Evolutionary conservation across 2,329 filamentous ascomycete genomes (phyloP).

Genomic region (Emergomyces pasteurianus): DNA sequence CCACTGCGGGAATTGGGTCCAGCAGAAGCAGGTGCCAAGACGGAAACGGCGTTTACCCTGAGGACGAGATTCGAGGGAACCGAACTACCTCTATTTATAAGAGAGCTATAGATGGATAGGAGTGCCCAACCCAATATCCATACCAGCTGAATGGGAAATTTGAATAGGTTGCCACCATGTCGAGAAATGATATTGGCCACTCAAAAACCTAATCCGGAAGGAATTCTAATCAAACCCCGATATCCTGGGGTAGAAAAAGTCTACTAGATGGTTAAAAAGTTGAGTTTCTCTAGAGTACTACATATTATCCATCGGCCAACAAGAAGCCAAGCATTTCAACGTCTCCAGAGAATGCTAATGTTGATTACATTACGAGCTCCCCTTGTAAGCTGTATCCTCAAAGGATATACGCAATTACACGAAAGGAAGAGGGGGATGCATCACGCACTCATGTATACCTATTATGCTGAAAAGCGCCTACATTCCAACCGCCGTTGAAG

Average conservation of each 20-base stretch:
- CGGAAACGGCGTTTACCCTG: background rate
- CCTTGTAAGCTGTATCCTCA: background rate
- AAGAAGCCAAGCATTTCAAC: background rate
- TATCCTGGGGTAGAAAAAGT: background rate
- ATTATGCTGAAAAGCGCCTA: background rate
- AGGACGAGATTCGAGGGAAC: background rate
- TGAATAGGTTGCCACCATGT: background rate
- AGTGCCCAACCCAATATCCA: background rate
- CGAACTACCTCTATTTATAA: background rate
- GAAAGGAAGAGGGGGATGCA: background rate
- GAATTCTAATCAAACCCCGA: background rate
- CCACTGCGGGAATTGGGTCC: background rate
- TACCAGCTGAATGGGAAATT: background rate
- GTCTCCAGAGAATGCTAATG: background rate
- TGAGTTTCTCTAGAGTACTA: background rate
- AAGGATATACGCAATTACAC: background rate
- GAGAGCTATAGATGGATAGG: background rate
- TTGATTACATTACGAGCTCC: background rate
- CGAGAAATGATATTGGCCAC: background rate
- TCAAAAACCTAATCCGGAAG: background rate
- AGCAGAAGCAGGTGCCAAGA: background rate
- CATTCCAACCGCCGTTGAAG: background rate
- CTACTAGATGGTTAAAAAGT: background rate
- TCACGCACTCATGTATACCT: background rate
- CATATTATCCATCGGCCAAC: background rate